Conservation (phyloP, 495 filamentous ascomycete genomes). For the Aspergillus egyptiacus region DNA sequence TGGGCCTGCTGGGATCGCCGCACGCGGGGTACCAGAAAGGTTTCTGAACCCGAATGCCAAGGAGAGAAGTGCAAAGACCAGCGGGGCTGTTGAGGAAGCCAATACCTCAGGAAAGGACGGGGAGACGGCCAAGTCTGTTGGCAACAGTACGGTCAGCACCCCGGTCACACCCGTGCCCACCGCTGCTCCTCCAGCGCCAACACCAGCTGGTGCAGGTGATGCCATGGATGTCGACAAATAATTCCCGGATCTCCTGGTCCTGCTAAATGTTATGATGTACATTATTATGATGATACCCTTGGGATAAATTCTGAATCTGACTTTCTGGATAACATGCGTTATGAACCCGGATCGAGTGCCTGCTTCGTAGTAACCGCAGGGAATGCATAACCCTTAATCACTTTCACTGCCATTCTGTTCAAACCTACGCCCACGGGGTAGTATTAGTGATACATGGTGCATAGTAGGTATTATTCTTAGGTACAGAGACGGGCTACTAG, state of each 20-base stretch:
- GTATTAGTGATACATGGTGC: too few species aligned
- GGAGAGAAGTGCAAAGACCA: constrained; percentile 9
- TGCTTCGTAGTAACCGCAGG: too few species aligned
- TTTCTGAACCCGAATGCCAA: constrained; percentile 44
- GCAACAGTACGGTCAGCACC: constrained; percentile 5
- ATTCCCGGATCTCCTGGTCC: background rate
- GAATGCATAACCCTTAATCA: too few species aligned
- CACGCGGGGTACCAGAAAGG: constrained; percentile 61
- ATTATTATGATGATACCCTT: constrained; percentile 14
- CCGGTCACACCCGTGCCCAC: constrained; percentile 2
- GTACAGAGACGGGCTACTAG: background rate
- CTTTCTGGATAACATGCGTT: background rate
- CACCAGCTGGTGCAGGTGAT: constrained; percentile 14
- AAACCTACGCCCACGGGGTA: too few species aligned
- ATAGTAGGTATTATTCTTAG: too few species aligned
- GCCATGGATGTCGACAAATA: constrained; percentile 23
- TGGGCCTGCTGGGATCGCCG: constrained; percentile 54
- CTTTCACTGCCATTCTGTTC: too few species aligned
- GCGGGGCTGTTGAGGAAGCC: background rate
- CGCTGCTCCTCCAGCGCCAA: constrained; percentile 5
- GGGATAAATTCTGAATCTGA: background rate
- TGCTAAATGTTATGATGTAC: constrained; percentile 11
- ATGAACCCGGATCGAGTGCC: background rate
- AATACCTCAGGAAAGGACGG: constrained; percentile 3
- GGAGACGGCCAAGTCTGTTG: constrained; percentile 11